phyloP scores from a whole-genome alignment of 257 asterid genomes.

The Forsythia suspensa region DNA sequence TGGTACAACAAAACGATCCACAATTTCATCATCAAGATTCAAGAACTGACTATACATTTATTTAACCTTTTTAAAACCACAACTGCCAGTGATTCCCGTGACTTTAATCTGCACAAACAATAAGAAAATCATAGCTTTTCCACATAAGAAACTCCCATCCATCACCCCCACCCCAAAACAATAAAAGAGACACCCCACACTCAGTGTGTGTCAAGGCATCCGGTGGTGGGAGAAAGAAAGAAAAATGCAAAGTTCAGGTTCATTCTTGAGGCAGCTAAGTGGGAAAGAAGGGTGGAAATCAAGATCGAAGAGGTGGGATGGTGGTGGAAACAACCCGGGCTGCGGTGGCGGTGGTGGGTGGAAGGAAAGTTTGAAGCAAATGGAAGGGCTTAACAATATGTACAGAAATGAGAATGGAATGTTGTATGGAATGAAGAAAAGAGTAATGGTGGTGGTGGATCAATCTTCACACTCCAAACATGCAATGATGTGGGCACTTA shows the following conservation, averaged over 20 bases:
- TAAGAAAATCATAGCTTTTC: conserved; percentile 20
- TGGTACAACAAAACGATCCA: conserved; percentile 33
- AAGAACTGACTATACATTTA: conserved; percentile 18
- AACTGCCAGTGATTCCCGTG: conserved; percentile 54
- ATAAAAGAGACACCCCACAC: background rate
- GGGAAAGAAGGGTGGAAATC: conserved; percentile 67
- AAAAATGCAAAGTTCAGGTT: conserved; percentile 57
- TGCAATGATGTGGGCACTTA: conserved; percentile 97
- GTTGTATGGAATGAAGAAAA: conserved; percentile 56
- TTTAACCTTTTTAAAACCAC: conserved; percentile 36
- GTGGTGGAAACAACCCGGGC: conserved; percentile 10
- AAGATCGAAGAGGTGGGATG: conserved; percentile 65
- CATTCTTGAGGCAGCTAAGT: conserved; percentile 79
- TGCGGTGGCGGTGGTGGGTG: conserved; percentile 15
- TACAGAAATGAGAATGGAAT: conserved; percentile 30
- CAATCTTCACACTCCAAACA: conserved; percentile 62
- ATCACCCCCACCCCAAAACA: background rate
- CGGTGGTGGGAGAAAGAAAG: background rate
- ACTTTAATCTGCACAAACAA: conserved; percentile 25
- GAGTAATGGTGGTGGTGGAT: conserved; percentile 95
- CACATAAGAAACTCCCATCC: background rate
- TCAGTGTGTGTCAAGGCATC: background rate
- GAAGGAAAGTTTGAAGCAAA: conserved; percentile 32
- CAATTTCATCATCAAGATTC: conserved; percentile 40
- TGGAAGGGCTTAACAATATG: conserved; percentile 41